phyloP scores from a whole-genome alignment of 2,329 filamentous ascomycete genomes.

The Alternaria angustiovoidea region DNA sequence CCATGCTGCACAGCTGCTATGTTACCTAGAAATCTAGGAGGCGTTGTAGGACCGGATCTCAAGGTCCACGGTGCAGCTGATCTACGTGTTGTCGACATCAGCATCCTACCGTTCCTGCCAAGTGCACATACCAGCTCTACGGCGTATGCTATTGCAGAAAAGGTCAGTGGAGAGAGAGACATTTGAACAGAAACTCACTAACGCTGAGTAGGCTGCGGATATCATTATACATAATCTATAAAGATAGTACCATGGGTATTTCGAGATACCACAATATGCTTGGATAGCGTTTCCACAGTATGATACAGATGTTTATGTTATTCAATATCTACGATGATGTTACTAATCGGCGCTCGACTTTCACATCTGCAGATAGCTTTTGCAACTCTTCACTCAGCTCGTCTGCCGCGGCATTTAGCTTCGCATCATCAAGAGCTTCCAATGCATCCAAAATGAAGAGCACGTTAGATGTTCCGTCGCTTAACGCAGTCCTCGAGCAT shows the following conservation, averaged over 20 bases:
- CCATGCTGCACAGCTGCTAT: conserved; percentile 18
- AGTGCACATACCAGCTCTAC: conserved; percentile 10
- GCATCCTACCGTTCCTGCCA: conserved; percentile 8
- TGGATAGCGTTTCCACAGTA: neutral
- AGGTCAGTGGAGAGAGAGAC: neutral
- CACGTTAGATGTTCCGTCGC: conserved; percentile 46
- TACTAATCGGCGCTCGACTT: neutral
- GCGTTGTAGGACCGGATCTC: conserved; percentile 6
- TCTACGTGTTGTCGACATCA: conserved; percentile 13
- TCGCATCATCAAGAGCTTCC: conserved; percentile 23
- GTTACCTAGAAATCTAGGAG: conserved; percentile 1
- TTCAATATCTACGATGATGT: neutral
- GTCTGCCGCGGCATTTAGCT: conserved; percentile 35
- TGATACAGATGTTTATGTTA: neutral
- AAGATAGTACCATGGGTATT: neutral
- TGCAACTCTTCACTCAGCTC: conserved; percentile 33
- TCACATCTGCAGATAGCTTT: conserved; percentile 24
- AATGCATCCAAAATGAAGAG: conserved; percentile 49
- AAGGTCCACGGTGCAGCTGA: conserved; percentile 6
- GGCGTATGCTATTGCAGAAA: conserved; percentile 15
- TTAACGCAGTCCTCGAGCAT: conserved; percentile 48
- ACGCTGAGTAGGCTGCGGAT: neutral
- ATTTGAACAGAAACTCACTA: neutral
- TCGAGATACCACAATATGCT: too few species aligned
- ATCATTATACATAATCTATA: neutral